Evolutionary conservation across 1,139 yeast genomes (phyloP).

Genomic region (Yamadazyma dendronema): DNA sequence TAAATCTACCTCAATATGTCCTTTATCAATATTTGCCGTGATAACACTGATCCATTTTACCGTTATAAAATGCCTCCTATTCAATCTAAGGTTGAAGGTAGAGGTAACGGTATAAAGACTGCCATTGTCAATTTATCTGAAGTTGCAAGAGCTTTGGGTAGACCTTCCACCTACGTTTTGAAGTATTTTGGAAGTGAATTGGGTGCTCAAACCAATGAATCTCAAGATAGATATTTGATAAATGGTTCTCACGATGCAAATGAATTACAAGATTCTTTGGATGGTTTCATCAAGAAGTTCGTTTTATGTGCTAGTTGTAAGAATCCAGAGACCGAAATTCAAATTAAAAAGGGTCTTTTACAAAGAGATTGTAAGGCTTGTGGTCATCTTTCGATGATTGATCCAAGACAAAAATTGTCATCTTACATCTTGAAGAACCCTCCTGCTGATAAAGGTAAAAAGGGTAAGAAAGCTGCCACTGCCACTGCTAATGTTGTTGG

Average conservation of each 20-base stretch:
- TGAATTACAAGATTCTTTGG: slow-evolving; percentile 90
- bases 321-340: slow-evolving; percentile 96
- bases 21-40: slow-evolving; percentile 91
- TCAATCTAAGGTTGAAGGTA: slow-evolving; percentile 96
- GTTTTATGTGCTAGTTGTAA: slow-evolving; percentile 93
- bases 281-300: slow-evolving; percentile 89
- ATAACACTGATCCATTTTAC: slow-evolving; percentile 96
- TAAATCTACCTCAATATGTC: slow-evolving; percentile 53
- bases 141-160: slow-evolving; percentile 90
- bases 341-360: slow-evolving; percentile 71
- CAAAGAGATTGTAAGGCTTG: slow-evolving; percentile 98
- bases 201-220: slow-evolving; percentile 93
- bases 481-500: slow-evolving; percentile 91
- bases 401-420: slow-evolving; percentile 82
- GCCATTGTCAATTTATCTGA: slow-evolving; percentile 88
- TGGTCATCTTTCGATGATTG: slow-evolving; percentile 84
- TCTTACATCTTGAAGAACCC: slow-evolving; percentile 91
- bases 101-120: slow-evolving; percentile 99
- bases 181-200: slow-evolving; percentile 95
- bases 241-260: slow-evolving; percentile 93
- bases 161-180: slow-evolving; percentile 89
- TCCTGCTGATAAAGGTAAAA: slow-evolving; percentile 66
- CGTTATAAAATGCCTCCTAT: slow-evolving; percentile 99
- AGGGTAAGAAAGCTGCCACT: slow-evolving; percentile 73
- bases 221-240: slow-evolving; percentile 82